A percentile compares a stretch with the other conserved stretches of the same genome.
Evolutionary conservation across 2,329 filamentous ascomycete species (phyloP).

Genomic region (Meredithiella fracta): DNA sequence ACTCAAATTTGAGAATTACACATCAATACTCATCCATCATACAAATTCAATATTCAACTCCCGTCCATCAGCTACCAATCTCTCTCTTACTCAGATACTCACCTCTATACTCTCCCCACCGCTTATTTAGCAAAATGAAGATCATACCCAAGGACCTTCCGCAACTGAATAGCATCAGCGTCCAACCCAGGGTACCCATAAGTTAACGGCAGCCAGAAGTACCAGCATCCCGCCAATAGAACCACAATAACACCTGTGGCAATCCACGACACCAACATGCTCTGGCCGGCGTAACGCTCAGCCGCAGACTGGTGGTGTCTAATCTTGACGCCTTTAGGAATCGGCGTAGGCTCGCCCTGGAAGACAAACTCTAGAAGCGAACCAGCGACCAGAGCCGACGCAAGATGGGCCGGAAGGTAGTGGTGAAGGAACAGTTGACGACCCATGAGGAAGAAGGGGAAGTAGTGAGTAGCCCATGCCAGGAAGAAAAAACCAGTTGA

Average conservation of each 20-base stretch:
- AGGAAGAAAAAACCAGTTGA: constrained; percentile 98
- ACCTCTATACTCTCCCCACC: background rate
- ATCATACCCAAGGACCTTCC: constrained; percentile 96
- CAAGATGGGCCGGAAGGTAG: constrained; percentile 87
- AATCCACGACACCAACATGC: constrained; percentile 61
- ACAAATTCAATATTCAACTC: background rate
- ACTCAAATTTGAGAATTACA: background rate
- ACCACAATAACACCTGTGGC: constrained; percentile 54
- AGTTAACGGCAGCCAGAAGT: constrained; percentile 86
- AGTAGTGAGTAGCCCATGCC: constrained; percentile 91
- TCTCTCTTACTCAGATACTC: background rate
- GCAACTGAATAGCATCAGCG: constrained; percentile 58
- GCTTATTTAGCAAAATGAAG: constrained; percentile 91
- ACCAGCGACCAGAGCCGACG: constrained; percentile 76
- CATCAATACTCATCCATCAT: background rate
- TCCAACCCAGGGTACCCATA: constrained; percentile 84
- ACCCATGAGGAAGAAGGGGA: constrained; percentile 96
- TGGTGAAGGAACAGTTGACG: constrained; percentile 96
- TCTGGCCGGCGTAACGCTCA: constrained; percentile 67
- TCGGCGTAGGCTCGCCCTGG: constrained; percentile 46
- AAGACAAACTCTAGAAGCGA: constrained; percentile 92
- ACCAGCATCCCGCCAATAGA: constrained; percentile 60
- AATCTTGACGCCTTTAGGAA: constrained; percentile 21
- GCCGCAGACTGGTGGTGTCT: constrained; percentile 58
- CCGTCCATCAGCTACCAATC: background rate